Evolutionary conservation across 441 rosid genomes (phyloP), one percentile per base, ranked within the genome.

Genomic region (Hura crepitans): DNA sequence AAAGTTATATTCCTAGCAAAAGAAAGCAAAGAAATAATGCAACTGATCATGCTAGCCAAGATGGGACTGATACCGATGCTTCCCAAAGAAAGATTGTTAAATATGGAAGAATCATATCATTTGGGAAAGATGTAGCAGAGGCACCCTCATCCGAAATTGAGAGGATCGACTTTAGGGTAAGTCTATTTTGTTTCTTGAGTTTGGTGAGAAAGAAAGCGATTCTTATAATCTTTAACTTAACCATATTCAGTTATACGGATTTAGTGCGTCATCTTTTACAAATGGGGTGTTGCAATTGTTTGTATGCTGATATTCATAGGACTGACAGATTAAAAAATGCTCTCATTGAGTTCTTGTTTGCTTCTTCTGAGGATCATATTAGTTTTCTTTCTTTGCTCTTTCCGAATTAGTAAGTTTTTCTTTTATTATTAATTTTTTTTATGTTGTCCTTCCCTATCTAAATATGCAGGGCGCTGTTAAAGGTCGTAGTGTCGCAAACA

Each of bases 61-160:
- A 74, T 69, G 82, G 50, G 20, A 72, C 70, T 54, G 86, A 66
- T 66, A 78, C 35, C 55, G 72, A 77, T 74, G 27, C 57, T 77
- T 79, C 89, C 81, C 78, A 69, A 71, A 72, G 49, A 55, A 83
- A 76, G 69, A 78, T 58, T 37, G 85, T 73, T 37, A 79, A 87
- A 70, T 92, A 89, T 76, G 99, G 99, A 65, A 86, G 97, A 83
- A 80, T 95, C 43, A 81, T 95, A 77, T 92, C 99, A 33, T 92
- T 95, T 69, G 96, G 96, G 57, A 87, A 84, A 82, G 90, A 86
- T 60, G 84, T 86, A n/a, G 96, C 95, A 1, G 91, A 88, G 79
- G 88, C 91, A 68, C 83, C 73, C 12, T 66, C 91, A 42, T 81
- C 92, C 31, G 82, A 89, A 69, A 83, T 95, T 50, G 83, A 89